Base-by-base conservation (phyloP, 768 basidiomycete genomes). In the Mycena amicta region DNA sequence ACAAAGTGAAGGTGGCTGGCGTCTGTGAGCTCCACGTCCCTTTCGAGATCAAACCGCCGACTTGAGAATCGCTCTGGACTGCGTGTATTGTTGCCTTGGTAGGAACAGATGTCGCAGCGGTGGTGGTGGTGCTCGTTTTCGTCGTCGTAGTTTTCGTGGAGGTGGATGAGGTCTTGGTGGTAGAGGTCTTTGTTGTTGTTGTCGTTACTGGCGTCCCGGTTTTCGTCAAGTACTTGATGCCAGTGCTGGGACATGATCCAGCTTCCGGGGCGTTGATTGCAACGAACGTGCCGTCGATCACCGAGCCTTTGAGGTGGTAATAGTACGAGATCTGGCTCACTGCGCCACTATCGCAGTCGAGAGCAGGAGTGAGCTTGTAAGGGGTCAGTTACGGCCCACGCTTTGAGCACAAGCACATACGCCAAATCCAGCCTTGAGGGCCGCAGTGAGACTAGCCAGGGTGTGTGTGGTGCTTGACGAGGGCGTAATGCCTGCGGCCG, bases 401-500 rank as follows among this genome's bases (percentile, higher is more conserved):
- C 33, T 8, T 23, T 45, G 43, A 13, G 22, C 43, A 8, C 5
- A 4, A 18, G 27, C 13, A 58, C 70, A 55, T 37, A 83, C 87
- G 43, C 82, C 85, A 4, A 81, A 82, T 30, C 77, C 84, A 12
- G 72, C 55, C 68, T 81, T 75, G 49, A 92, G 73, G 2, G 88
- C 89, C 33, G 77, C 67, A 12, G 77, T 76, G 46, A 91, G 67
- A 11, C 76, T 67, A 15, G 82, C 73, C 18, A 89, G 77, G 0
- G 83, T 83, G 69, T 85, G 85, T 0, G 88, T 89, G 63, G 72
- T 68, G 59, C 71, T 75, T 2, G 75, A 72, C n/a, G 80, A 81
- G 13, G 93, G 93, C 3, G 81, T 83, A 64, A 94, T 93, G 25
- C 90, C 90, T n/a, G 80, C 86, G 22, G 80, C 73, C 15, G 77